Evolutionary conservation across 345 rosid species (phyloP), one percentile per base, ranked within the genome.

Genomic region (Eucalyptus erythrocorys): DNA sequence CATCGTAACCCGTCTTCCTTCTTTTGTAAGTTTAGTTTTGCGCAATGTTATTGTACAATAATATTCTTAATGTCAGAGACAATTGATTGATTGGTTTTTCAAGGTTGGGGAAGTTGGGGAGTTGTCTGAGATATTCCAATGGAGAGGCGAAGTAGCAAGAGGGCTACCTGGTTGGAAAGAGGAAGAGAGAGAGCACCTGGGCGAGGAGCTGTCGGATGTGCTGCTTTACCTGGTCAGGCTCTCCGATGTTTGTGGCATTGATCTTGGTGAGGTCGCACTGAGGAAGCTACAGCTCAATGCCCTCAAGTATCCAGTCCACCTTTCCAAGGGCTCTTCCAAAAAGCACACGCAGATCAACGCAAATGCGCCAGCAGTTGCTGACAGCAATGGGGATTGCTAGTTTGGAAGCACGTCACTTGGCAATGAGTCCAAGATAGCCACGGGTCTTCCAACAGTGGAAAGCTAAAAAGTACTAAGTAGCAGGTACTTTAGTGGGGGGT

Each of bases 51-150:
- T 22, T 13, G 47, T 21, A 40, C 47, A 40, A 15, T 40, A 24
- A 11, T 40, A 21, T 76, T 76, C 47, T 76, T 76, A 6, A 89
- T 26, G 49, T 85, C 49, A 47, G 45, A 30, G 16, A 40, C 13
- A 17, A 30, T 15, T 34, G 45, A 49, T 27, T 19, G 19, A 13
- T 49, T 64, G 21, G 51, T 27, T 12, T 12, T 48, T n/a, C 26
- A 43, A 96, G 99, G 98, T 97, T 84, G 99, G 98, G n/a, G 99
- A 97, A 93, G 97, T 97, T 27, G 99, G 99, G 86, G 99, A 97
- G 88, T 88, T 97, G 22, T 96, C 99, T 19, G 97, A 95, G 96
- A 97, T 97, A 93, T 97, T 97, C 87, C 99, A 97, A 55, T 97
- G 99, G 99, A 97, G 92, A 91, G 99, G 99, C 24, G 99, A 97